These are phyloP conservation scores for Lagenidium sp. DNA, from an alignment of 352 stramenopile species.

Conservation along the genomic window DNA sequence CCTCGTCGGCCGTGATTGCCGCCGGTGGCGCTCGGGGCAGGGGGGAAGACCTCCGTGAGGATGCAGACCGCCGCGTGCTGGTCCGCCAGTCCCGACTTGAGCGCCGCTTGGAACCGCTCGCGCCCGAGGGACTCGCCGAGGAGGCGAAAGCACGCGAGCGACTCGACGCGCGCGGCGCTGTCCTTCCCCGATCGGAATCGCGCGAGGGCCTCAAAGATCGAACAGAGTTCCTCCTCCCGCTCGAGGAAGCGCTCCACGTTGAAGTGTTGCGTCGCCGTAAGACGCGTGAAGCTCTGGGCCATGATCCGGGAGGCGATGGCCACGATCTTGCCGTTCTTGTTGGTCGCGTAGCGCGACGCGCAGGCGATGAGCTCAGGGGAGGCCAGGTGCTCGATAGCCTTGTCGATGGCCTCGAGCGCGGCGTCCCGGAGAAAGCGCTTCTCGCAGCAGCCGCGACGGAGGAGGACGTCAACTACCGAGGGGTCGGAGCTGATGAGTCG, in stretches of 20 bases:
- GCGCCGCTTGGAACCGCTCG: conserved; percentile 16
- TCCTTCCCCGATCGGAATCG: conserved; percentile 43
- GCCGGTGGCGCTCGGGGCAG: neutral
- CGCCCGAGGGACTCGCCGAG: conserved; percentile 29
- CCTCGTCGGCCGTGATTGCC: conserved; percentile 8
- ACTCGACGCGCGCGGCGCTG: conserved; percentile 26
- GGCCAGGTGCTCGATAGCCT: conserved; percentile 30
- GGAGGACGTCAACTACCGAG: conserved; percentile 32
- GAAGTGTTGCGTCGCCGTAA: conserved; percentile 7
- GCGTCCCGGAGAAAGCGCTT: conserved; percentile 68
- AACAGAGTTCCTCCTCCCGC: conserved; percentile 1
- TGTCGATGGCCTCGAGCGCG: conserved; percentile 23
- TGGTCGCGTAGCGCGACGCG: conserved; percentile 30
- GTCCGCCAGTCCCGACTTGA: conserved; percentile 22
- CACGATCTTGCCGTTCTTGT: conserved; percentile 54
- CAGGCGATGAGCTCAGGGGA: conserved; percentile 28
- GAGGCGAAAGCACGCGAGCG: conserved; percentile 25
- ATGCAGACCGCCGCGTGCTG: conserved; percentile 21
- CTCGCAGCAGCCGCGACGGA: conserved; percentile 59
- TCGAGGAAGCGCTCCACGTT: conserved; percentile 5
- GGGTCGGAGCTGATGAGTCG: neutral
- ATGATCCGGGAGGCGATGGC: conserved; percentile 35
- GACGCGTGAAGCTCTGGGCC: conserved; percentile 16
- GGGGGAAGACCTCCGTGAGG: conserved; percentile 26
- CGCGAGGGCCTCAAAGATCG: conserved; percentile 27